Conservation (phyloP, 768 basidiomycete genomes). For the Dentipellis sp. region DNA sequence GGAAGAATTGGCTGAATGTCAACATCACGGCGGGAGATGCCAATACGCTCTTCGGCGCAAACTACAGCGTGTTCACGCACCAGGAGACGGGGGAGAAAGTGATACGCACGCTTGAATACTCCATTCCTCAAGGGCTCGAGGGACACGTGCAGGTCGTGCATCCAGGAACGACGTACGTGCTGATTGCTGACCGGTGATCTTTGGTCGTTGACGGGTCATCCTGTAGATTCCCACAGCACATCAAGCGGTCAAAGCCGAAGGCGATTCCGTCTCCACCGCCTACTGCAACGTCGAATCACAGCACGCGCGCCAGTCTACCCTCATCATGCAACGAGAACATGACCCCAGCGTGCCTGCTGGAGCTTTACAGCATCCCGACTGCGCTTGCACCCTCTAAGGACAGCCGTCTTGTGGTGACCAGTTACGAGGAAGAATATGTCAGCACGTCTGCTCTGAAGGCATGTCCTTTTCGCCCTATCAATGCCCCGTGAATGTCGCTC, state of each 20-base stretch:
- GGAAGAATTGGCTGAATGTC: not conserved
- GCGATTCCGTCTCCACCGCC: not conserved
- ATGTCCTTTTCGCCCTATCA: no score
- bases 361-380: no score
- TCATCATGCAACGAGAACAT: not conserved
- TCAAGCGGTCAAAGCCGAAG: not conserved
- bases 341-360: no score
- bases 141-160: no score
- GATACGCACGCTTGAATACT: not conserved
- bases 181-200: not conserved
- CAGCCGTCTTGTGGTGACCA: no score
- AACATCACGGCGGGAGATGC: not conserved
- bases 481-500: no score
- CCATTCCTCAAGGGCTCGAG: not conserved
- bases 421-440: no score
- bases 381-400: no score
- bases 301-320: not conserved
- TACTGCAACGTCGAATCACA: no score
- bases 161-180: not conserved
- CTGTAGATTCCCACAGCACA: not conserved
- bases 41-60: not conserved
- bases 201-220: not conserved
- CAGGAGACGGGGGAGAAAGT: not conserved
- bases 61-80: not conserved
- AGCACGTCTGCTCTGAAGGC: no score